Evolutionary conservation across 148 eudicot species (phyloP).

Genomic region (Spergularia bocconei): DNA sequence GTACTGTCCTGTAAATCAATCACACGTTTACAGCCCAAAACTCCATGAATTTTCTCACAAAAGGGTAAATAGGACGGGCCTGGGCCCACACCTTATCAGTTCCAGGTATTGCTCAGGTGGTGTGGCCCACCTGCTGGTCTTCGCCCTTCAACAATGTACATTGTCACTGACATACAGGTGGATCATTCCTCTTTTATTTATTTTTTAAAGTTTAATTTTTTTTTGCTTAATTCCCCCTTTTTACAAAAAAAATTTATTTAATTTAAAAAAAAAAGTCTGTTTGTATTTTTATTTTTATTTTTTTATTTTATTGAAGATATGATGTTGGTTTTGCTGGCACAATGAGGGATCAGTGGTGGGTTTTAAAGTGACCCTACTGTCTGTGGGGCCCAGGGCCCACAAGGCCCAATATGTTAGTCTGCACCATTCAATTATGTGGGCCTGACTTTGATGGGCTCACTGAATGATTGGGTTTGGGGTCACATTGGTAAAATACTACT

Average conservation of each 20-base stretch:
- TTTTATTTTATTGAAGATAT: not conserved
- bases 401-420: constrained; percentile 20
- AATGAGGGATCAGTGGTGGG: constrained; percentile 28
- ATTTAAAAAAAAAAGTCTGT: not conserved
- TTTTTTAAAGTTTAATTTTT: not conserved
- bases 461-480: constrained; percentile 52
- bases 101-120: constrained; percentile 87
- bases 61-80: constrained; percentile 9
- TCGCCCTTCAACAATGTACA: constrained; percentile 42
- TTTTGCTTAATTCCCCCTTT: constrained; percentile 9
- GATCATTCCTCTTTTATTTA: constrained; percentile 44
- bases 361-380: constrained; percentile 20
- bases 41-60: not conserved
- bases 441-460: constrained; percentile 36
- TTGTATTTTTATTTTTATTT: no score
- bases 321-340: constrained; percentile 27
- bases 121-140: constrained; percentile 55
- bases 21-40: constrained; percentile 21
- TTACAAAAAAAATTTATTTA: constrained; percentile 7
- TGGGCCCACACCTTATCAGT: constrained; percentile 55
- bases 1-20: constrained; percentile 1
- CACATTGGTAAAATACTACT: constrained; percentile 26
- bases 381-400: constrained; percentile 27
- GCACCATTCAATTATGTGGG: constrained; percentile 37
- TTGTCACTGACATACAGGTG: constrained; percentile 65